Evolutionary conservation across 2,329 filamentous ascomycete genomes (phyloP).

Genomic region (Aschersonia sp.): DNA sequence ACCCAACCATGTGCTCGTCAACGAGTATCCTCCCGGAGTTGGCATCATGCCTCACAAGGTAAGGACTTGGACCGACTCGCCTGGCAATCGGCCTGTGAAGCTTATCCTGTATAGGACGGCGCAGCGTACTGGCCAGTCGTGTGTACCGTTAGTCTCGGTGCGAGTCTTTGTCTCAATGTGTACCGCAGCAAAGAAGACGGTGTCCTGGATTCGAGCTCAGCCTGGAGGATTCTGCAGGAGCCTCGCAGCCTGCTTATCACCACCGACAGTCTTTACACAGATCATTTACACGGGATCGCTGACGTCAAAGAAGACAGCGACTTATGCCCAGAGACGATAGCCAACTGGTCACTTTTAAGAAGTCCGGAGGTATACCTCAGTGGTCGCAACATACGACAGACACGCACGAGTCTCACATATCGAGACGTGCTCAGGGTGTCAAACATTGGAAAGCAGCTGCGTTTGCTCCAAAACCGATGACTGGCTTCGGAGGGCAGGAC

Average conservation of each 20-base stretch:
- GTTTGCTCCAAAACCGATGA: slow-evolving; percentile 26
- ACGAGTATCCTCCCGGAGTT: slow-evolving; percentile 76
- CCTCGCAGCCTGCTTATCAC: slow-evolving; percentile 69
- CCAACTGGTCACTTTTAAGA: slow-evolving; percentile 58
- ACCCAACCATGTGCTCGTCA: slow-evolving; percentile 87
- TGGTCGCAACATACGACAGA: slow-evolving; percentile 42
- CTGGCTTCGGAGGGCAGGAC: not conserved
- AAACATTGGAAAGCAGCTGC: slow-evolving; percentile 55
- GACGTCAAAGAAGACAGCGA: slow-evolving; percentile 51
- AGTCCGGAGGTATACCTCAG: slow-evolving; percentile 28
- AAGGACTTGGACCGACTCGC: slow-evolving; percentile 13
- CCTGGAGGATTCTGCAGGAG: slow-evolving; percentile 61
- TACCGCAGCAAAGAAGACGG: slow-evolving; percentile 48
- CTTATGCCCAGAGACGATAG: slow-evolving; percentile 45
- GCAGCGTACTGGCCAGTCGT: slow-evolving; percentile 76
- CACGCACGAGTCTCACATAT: slow-evolving; percentile 63
- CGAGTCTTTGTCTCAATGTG: slow-evolving; percentile 64
- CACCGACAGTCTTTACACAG: slow-evolving; percentile 50
- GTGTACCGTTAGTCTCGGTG: slow-evolving; percentile 77
- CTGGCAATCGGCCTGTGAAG: slow-evolving; percentile 7
- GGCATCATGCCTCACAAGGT: slow-evolving; percentile 94
- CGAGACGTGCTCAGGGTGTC: slow-evolving; percentile 77
- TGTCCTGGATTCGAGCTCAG: slow-evolving; percentile 35
- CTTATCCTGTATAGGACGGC: slow-evolving; percentile 47
- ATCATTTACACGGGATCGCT: slow-evolving; percentile 63